These are phyloP conservation scores for Coniochaeta sp. DNA, from an alignment of 2,329 filamentous ascomycete species.

Conservation along the genomic window DNA sequence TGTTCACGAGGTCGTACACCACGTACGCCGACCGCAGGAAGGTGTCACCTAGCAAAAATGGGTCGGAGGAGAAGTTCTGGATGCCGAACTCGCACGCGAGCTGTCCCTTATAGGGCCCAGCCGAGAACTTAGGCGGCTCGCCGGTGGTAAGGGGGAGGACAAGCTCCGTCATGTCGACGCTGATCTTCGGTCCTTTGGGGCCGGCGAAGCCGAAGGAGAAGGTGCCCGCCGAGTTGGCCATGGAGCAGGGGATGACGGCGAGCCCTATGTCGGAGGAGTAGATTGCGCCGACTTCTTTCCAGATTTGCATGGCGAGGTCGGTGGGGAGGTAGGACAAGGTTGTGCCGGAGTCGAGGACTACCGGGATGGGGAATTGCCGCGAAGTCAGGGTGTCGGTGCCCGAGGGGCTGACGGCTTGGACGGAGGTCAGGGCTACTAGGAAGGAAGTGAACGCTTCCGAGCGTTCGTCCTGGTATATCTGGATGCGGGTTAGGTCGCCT, in stretches of 20 bases:
- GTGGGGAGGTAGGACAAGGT: conserved; percentile 64
- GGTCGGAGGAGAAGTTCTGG: conserved; percentile 35
- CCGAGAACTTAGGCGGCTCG: conserved; percentile 24
- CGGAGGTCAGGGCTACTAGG: conserved; percentile 38
- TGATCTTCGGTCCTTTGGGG: conserved; percentile 39
- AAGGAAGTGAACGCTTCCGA: conserved; percentile 36
- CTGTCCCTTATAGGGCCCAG: conserved; percentile 36
- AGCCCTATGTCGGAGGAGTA: conserved; percentile 29
- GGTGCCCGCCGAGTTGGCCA: conserved; percentile 34
- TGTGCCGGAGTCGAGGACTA: conserved; percentile 68
- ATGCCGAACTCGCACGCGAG: conserved; percentile 50
- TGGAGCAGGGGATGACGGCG: conserved; percentile 44
- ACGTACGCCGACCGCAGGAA: conserved; percentile 55
- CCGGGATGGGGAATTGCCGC: conserved; percentile 40
- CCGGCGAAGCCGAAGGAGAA: conserved; percentile 50
- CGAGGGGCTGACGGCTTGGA: conserved; percentile 38
- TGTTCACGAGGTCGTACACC: conserved; percentile 53
- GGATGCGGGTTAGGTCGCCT: conserved; percentile 54
- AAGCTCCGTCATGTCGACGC: conserved; percentile 48
- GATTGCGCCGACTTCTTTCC: conserved; percentile 46
- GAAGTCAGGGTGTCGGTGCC: conserved; percentile 42
- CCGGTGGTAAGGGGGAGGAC: conserved; percentile 38
- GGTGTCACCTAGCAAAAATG: conserved; percentile 48
- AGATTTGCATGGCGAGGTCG: conserved; percentile 46
- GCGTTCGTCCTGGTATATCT: conserved; percentile 42